Base-by-base conservation (phyloP, 257 asterid species). In the Schizonepeta tenuifolia region DNA sequence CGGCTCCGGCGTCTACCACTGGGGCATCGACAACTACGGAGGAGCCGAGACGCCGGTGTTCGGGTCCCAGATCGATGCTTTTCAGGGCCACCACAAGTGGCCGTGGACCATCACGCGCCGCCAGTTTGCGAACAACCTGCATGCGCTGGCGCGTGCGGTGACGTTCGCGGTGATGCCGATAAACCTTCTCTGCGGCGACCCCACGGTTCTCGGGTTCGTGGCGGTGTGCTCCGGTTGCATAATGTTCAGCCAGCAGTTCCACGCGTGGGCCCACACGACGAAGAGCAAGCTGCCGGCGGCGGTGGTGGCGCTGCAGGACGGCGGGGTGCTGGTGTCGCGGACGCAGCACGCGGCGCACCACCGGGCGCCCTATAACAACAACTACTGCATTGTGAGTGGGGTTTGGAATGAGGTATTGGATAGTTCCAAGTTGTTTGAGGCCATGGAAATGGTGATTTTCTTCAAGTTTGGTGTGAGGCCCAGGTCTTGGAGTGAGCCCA, bases 1-100 rank as follows among this genome's bases (percentile, higher is more conserved):
- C 13, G 96, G 88, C 74, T 89, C 97, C 1, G 96, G 97, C 15
- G 75, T 89, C 53, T 94, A 91, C 81, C 97, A 94, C 67, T 91
- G 97, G 97, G 97, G 89, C 33, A 88, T 94, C 36, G 98, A 91
- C 78, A 94, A 94, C 79, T 94, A 91, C 67, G 98, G 98, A 14
- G 72, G 78, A 12, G 80, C 81, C 0, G 71, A 81, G 15, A 89
- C 97, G 0, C 98, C 95, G 0, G 68, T 91, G 0, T 85, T 89
- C 33, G 96, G 97, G 0, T 4, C 58, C 6, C 97, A 94, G 55
- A 89, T 91, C 2, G 97, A 86, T 3, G 97, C 85, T 0, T 89
- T 89, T 35, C 97, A 91, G 49, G 97, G 97, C 4, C 98, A 94
- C 77, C 98, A 94, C 72, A 81, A 69, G 72, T 84, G 92, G 96